These are phyloP conservation scores for Calonectria pteridis DNA, from an alignment of 2,329 filamentous ascomycete genomes.

Conservation along the genomic window DNA sequence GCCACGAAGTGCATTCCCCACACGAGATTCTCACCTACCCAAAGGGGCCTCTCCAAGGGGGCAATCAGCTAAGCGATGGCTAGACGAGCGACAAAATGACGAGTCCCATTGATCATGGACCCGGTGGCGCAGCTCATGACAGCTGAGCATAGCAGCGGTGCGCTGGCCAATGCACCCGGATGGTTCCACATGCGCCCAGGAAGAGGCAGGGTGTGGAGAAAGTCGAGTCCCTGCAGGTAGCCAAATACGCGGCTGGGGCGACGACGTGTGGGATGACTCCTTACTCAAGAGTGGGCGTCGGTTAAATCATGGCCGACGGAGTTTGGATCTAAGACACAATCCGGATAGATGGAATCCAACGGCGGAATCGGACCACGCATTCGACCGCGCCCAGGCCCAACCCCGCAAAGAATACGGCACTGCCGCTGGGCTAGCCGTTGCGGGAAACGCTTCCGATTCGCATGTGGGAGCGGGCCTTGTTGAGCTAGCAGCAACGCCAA, in stretches of 20 bases:
- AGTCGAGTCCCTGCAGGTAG: background rate
- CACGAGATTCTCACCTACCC: background rate
- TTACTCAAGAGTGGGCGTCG: background rate
- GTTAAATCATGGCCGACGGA: background rate
- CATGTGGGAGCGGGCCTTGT: background rate
- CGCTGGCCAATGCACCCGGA: background rate
- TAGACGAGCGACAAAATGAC: background rate
- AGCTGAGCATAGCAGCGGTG: background rate
- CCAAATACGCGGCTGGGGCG: background rate
- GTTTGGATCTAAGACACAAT: background rate
- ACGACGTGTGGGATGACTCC: background rate
- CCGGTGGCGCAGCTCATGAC: background rate
- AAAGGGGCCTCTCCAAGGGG: background rate
- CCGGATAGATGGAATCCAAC: background rate
- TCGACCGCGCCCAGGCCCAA: background rate
- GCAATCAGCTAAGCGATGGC: background rate
- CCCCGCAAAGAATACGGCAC: background rate
- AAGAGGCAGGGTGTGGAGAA: background rate
- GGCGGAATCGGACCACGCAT: background rate
- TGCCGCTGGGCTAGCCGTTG: background rate
- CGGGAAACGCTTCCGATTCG: background rate
- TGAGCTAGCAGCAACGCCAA: background rate
- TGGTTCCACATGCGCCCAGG: background rate
- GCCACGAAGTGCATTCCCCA: background rate
- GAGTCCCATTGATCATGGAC: background rate